phyloP scores from a whole-genome alignment of 305 asterid genomes.

The Ilex paraguariensis region DNA sequence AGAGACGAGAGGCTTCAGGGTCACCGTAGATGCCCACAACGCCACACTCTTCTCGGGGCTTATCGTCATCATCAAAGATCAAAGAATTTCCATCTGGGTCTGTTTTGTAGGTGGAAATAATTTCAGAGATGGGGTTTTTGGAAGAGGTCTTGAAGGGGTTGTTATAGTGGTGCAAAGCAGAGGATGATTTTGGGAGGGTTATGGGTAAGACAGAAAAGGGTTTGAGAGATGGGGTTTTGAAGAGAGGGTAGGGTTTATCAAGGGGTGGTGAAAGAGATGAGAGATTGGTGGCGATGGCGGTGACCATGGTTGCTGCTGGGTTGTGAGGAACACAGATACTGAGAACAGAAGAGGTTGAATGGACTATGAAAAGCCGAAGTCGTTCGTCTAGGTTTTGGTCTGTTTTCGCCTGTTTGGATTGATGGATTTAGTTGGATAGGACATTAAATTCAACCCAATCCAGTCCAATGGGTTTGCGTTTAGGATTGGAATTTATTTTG shows the following conservation, averaged over 20 bases:
- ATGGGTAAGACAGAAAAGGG: slow-evolving; percentile 19
- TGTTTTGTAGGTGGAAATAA: slow-evolving; percentile 15
- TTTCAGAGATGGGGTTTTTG: slow-evolving; percentile 45
- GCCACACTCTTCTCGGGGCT: slow-evolving; percentile 89
- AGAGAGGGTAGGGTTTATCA: slow-evolving; percentile 17
- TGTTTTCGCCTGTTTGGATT: not conserved
- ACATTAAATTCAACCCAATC: too few species aligned
- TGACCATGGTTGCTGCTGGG: slow-evolving; percentile 21
- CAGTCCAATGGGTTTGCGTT: too few species aligned
- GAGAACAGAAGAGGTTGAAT: not conserved
- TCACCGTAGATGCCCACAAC: slow-evolving; percentile 88
- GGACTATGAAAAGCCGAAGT: slow-evolving; percentile 42
- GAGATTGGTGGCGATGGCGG: slow-evolving; percentile 8
- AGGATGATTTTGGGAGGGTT: slow-evolving; percentile 27
- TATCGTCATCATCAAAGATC: slow-evolving; percentile 32
- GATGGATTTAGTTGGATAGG: too few species aligned
- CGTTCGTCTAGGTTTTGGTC: slow-evolving; percentile 31
- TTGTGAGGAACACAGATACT: not conserved
- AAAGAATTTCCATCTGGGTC: slow-evolving; percentile 6
- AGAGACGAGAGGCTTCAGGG: slow-evolving; percentile 78
- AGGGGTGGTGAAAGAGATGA: slow-evolving; percentile 8
- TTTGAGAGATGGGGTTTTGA: slow-evolving; percentile 18
- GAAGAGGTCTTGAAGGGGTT: slow-evolving; percentile 28
- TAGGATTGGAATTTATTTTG: too few species aligned
- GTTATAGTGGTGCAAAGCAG: slow-evolving; percentile 15